phyloP scores from a whole-genome alignment of 371 early-diverging fungal genomes.

The Apophysomyces trapeziformis region DNA sequence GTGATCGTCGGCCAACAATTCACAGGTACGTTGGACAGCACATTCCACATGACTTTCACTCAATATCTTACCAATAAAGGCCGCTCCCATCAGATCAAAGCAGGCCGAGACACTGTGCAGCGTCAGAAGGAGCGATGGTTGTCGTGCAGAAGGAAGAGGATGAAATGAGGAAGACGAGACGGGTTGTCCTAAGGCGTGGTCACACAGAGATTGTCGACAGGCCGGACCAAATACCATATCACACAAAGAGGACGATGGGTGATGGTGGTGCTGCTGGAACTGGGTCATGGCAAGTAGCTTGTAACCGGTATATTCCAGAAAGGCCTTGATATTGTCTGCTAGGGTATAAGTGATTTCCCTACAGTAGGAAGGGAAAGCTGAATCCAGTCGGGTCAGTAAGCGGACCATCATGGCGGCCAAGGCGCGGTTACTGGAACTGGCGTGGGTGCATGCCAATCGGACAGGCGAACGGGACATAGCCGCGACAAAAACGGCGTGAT shows the following conservation, averaged over 20 bases:
- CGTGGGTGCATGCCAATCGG: conserved; percentile 24
- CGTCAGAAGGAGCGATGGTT: conserved; percentile 20
- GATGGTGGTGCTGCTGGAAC: conserved; percentile 1
- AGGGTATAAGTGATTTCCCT: conserved; percentile 51
- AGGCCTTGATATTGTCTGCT: conserved; percentile 54
- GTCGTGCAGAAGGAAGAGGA: conserved; percentile 12
- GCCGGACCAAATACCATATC: conserved; percentile 16
- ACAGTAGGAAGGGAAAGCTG: conserved; percentile 43
- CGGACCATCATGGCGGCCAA: conserved; percentile 45
- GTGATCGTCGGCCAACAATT: conserved; percentile 32
- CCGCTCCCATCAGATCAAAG: conserved; percentile 50
- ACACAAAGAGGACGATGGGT: background rate
- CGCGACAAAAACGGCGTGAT: conserved; percentile 52
- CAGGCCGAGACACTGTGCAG: conserved; percentile 46
- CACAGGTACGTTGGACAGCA: conserved; percentile 45
- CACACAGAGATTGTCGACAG: conserved; percentile 13
- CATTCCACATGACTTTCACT: conserved; percentile 46
- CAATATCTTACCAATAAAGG: conserved; percentile 42
- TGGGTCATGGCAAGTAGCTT: conserved; percentile 31
- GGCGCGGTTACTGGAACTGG: conserved; percentile 29
- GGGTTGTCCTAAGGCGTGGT: background rate
- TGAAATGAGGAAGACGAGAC: background rate
- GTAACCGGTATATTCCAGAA: conserved; percentile 52
- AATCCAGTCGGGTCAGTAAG: conserved; percentile 39
- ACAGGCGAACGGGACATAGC: conserved; percentile 32